phyloP scores from a whole-genome alignment of 1,139 yeast species.

The Taphrina deformans region DNA sequence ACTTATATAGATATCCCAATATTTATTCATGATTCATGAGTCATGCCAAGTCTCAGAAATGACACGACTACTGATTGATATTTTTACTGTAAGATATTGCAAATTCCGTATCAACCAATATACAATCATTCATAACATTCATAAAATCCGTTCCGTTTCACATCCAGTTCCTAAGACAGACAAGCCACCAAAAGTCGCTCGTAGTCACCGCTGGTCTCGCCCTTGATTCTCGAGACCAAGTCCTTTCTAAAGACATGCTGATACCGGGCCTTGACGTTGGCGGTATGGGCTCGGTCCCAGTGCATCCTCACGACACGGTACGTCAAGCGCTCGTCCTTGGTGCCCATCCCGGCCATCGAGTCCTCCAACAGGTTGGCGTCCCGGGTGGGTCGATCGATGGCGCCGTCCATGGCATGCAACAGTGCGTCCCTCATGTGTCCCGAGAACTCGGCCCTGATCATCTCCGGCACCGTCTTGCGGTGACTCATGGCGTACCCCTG shows the following conservation, averaged over 20 bases:
- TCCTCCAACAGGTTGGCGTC: slow-evolving; percentile 39
- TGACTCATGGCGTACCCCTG: slow-evolving; percentile 35
- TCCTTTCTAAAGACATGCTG: slow-evolving; percentile 36
- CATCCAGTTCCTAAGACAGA: slow-evolving; percentile 25
- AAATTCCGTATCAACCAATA: too few species aligned
- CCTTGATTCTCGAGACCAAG: slow-evolving; percentile 38
- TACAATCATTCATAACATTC: too few species aligned
- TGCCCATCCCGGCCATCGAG: slow-evolving; percentile 40
- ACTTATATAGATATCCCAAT: too few species aligned
- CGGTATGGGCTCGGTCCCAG: slow-evolving; percentile 33
- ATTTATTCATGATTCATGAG: neutral
- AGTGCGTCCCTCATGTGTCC: slow-evolving; percentile 41
- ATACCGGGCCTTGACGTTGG: slow-evolving; percentile 37
- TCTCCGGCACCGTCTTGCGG: slow-evolving; percentile 37
- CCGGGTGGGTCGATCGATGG: slow-evolving; percentile 37
- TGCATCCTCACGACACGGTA: slow-evolving; percentile 38
- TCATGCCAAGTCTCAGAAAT: neutral
- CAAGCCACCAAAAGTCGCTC: slow-evolving; percentile 39
- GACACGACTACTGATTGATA: neutral
- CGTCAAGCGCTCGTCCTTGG: slow-evolving; percentile 39
- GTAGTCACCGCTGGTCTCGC: slow-evolving; percentile 40
- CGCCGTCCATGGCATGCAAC: slow-evolving; percentile 38
- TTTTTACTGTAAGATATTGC: too few species aligned
- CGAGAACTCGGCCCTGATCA: slow-evolving; percentile 38
- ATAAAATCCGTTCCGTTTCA: too few species aligned